These are phyloP conservation scores for Ziziphus jujuba DNA, from an alignment of 306 rosid species.

Conservation along the genomic window DNA sequence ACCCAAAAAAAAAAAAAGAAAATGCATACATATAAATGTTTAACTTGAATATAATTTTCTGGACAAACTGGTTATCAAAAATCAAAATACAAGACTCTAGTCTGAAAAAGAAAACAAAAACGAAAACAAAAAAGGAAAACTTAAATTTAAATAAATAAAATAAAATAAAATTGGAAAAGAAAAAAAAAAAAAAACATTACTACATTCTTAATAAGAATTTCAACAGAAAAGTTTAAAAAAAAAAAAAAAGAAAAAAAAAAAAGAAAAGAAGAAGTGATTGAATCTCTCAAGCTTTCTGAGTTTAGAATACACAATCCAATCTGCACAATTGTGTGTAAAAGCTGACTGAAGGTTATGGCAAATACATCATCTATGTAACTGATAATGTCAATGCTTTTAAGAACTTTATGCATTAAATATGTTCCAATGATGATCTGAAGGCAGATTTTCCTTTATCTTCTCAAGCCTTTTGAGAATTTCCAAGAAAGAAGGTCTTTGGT, in stretches of 20 bases:
- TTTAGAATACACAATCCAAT: constrained; percentile 32
- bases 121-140: too few relatives aligned
- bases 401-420: constrained; percentile 44
- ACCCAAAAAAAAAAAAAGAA: too few relatives aligned
- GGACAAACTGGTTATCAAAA: not conserved
- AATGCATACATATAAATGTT: too few relatives aligned
- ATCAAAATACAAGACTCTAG: constrained; percentile 1
- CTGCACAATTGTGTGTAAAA: constrained; percentile 20
- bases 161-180: too few relatives aligned
- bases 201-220: constrained; percentile 23
- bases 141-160: too few relatives aligned
- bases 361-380: constrained; percentile 30
- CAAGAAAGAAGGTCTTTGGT: constrained; percentile 74
- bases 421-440: constrained; percentile 76
- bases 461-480: constrained; percentile 84
- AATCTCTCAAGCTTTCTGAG: constrained; percentile 23
- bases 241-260: too few relatives aligned
- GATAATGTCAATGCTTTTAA: constrained; percentile 12
- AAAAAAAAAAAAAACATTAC: constrained; percentile 19
- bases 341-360: constrained; percentile 22
- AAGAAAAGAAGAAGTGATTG: constrained; percentile 16
- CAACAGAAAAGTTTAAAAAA: constrained; percentile 18
- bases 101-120: constrained; percentile 11
- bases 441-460: constrained; percentile 61
- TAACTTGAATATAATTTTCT: too few relatives aligned